Base-by-base conservation (phyloP, 2,329 filamentous ascomycete genomes). In the Capronia epimyces region DNA sequence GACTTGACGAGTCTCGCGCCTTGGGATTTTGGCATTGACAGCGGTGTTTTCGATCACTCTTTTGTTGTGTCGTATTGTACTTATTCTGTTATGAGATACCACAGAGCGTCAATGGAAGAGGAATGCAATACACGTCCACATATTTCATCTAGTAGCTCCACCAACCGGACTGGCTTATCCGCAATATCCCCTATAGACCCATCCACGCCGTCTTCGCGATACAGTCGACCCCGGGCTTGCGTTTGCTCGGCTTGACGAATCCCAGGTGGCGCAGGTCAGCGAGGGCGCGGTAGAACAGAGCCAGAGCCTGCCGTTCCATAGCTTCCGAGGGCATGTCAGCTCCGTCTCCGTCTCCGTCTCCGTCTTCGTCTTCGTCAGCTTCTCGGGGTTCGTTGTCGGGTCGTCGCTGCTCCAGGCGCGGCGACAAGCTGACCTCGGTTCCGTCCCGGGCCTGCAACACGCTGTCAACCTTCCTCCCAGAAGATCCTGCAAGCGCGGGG, bases 191-290 rank as follows among this genome's bases (percentile, higher is more conserved):
- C n/a, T 42, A 42, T 42, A 63, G 50, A 8, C 91, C 93, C 66
- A 86, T 89, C 82, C 84, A 87, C 45, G 76, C 72, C 29, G 89
- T 76, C 73, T 96, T 97, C 32, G 88, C 84, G 60, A 97, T 74
- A 69, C 97, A 91, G 66, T 97, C 93, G 20, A 83, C 81, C 75
- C 95, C 95, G 75, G 50, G 53, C 34, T 49, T 52, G 6, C 50
- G 52, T 36, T 54, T 53, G 45, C 55, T 97, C 55, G 79, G 78
- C 72, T 93, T 96, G 55, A 97, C 78, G 69, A 96, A 85, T 6
- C 93, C 93, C 63, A 98, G 75, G 47, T 84, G 80, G 67, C 84
- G 85, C 66, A 98, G 69, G 68, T 98, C 93, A 0, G 91, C 88
- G 56, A 97, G 68, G 3, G 81, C 87, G 54, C 83, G 79, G 68